These are phyloP conservation scores for Rubia balearica DNA, from an alignment of 305 asterid species.

Conservation along the genomic window DNA sequence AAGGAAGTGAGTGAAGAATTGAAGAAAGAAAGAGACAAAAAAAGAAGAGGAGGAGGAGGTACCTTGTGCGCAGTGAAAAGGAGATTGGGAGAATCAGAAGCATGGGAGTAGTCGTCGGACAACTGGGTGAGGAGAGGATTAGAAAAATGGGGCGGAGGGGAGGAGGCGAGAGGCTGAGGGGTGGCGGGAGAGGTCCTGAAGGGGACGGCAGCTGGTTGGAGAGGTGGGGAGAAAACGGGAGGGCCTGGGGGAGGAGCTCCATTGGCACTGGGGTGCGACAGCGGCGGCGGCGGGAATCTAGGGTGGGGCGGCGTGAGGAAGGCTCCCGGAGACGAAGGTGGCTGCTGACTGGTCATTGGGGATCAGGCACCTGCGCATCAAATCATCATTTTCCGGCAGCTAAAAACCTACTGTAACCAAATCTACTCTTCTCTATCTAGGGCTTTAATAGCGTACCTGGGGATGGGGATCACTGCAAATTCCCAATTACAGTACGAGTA, in stretches of 20 bases:
- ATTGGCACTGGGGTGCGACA: slow-evolving; percentile 47
- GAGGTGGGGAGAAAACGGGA: slow-evolving; percentile 87
- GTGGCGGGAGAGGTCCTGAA: slow-evolving; percentile 89
- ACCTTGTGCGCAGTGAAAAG: slow-evolving; percentile 92
- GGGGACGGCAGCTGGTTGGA: slow-evolving; percentile 94
- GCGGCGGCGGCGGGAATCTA: slow-evolving; percentile 56
- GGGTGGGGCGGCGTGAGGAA: slow-evolving; percentile 36
- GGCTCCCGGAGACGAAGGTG: slow-evolving; percentile 43
- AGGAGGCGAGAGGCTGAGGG: slow-evolving; percentile 84
- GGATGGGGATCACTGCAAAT: background rate
- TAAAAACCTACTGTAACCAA: too few species aligned
- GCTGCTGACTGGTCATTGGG: slow-evolving; percentile 52
- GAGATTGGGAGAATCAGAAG: slow-evolving; percentile 58
- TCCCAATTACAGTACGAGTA: background rate
- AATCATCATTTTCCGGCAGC: too few species aligned
- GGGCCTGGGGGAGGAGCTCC: slow-evolving; percentile 89
- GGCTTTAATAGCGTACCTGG: background rate
- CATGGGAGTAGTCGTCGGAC: slow-evolving; percentile 48
- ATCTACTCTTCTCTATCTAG: background rate
- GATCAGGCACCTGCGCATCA: background rate
- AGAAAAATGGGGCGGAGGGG: slow-evolving; percentile 48
- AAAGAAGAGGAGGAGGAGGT: slow-evolving; percentile 1
- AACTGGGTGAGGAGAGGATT: slow-evolving; percentile 62
- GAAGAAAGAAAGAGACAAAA: background rate
- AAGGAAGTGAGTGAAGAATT: background rate